Evolutionary conservation across 768 basidiomycete genomes (phyloP).

Genomic region (Hortiboletus flavorubellus): DNA sequence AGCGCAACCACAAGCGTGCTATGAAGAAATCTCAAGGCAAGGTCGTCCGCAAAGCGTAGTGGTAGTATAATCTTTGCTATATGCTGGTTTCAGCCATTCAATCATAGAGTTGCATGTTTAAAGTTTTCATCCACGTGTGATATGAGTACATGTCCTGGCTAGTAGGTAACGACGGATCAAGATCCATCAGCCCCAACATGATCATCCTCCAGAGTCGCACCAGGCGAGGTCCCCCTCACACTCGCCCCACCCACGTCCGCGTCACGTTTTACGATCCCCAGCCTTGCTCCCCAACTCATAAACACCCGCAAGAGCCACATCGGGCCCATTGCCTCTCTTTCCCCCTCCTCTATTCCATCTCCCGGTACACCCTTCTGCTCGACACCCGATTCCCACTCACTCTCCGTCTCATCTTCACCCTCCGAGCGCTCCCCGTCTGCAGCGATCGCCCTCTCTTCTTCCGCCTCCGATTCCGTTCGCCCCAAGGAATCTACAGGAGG

Average conservation of each 20-base stretch:
- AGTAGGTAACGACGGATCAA: conserved; percentile 16
- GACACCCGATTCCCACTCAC: conserved; percentile 27
- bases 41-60: conserved; percentile 34
- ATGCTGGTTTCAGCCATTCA: background rate
- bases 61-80: conserved; percentile 1
- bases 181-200: conserved; percentile 3
- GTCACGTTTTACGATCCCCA: conserved; percentile 41
- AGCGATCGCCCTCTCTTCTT: conserved; percentile 53
- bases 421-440: conserved; percentile 30
- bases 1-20: conserved; percentile 73
- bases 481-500: conserved; percentile 65
- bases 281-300: conserved; percentile 70
- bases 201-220: conserved; percentile 1
- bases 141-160: background rate
- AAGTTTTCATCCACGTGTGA: conserved; percentile 13
- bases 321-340: conserved; percentile 59
- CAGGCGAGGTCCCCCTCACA: conserved; percentile 18
- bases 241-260: conserved; percentile 17
- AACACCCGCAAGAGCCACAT: conserved; percentile 78
- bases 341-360: conserved; percentile 36
- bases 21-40: conserved; percentile 71
- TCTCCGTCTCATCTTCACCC: conserved; percentile 28
- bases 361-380: conserved; percentile 10
- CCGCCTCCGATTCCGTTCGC: conserved; percentile 72
- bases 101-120: conserved; percentile 13